Percentiles rank a stretch among this genome's conserved stretches.
Conservation (phyloP, 2,329 filamentous ascomycete species). For the Xylariaceae sp. region DNA sequence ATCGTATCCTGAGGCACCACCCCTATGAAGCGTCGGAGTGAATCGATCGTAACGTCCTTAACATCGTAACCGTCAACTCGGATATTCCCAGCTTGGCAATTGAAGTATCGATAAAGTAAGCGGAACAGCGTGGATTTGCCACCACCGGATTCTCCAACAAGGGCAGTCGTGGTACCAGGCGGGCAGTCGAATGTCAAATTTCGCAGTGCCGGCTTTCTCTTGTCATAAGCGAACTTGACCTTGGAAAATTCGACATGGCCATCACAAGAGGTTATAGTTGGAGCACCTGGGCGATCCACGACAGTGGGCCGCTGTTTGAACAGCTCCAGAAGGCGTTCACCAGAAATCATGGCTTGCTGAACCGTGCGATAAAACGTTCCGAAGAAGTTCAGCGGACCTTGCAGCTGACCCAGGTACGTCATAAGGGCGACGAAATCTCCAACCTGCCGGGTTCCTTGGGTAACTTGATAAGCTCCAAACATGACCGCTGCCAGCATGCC, state of each 20-base stretch:
- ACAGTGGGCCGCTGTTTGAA: conserved; percentile 97
- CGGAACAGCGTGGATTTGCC: conserved; percentile 97
- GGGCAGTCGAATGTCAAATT: conserved; percentile 80
- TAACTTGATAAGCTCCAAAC: conserved; percentile 74
- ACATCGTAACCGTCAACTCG: conserved; percentile 82
- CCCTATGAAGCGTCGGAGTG: conserved; percentile 84
- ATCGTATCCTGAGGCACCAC: conserved; percentile 97
- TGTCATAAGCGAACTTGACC: conserved; percentile 87
- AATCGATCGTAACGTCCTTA: conserved; percentile 84
- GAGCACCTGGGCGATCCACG: conserved; percentile 66
- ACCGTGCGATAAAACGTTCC: conserved; percentile 95
- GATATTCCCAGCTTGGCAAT: conserved; percentile 74
- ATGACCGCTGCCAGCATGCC: conserved; percentile 69
- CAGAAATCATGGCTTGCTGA: conserved; percentile 95
- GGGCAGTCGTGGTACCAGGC: conserved; percentile 89
- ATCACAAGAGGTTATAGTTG: conserved; percentile 61
- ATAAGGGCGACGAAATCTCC: conserved; percentile 71
- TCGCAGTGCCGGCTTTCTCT: conserved; percentile 77
- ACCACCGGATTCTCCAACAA: conserved; percentile 94
- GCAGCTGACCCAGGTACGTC: conserved; percentile 75
- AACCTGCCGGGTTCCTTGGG: conserved; percentile 59
- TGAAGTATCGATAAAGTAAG: conserved; percentile 95
- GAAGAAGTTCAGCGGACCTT: conserved; percentile 80
- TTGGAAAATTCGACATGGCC: conserved; percentile 85
- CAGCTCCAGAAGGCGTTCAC: conserved; percentile 87